Evolutionary conservation across 2,329 filamentous ascomycete species (phyloP), one percentile per base, ranked within the genome.

Genomic region (Penicillium vulpinum): DNA sequence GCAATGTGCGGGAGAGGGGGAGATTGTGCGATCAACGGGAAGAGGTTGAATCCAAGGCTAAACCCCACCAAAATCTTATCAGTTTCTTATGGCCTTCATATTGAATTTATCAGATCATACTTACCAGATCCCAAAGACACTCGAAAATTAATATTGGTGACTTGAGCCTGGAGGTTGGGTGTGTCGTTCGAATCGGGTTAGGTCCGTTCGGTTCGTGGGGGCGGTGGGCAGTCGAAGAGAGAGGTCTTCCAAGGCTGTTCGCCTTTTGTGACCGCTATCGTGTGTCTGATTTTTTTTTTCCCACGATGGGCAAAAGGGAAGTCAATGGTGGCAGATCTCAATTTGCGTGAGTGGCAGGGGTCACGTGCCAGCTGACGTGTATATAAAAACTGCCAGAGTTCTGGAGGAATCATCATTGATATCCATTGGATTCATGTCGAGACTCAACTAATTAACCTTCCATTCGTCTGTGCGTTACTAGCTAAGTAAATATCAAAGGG

Each of bases 1-100:
- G 59, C 64, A 73, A 59, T 64, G 62, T 70, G 68, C 67, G 68
- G 64, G 65, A 67, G 62, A 57, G 48, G 48, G 49, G 63, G 61
- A 66, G 66, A 63, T 70, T 73, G 71, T 73, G 71, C 70, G 70
- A 68, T 68, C 66, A 64, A 60, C 58, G 56, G 43, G 43, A 38
- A 16, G 46, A 24, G 38, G 39, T 49, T 55, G 55, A 43, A 61
- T 62, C 60, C 51, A 54, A 59, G 33, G 44, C 24, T 49, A 24
- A 24, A 52, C 65, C 61, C 67, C 66, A 64, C 68, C 59, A 66
- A 59, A 53, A 51, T 53, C 58, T 61, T 60, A 62, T 64, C 61
- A 62, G 61, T 48, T 58, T 58, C 39, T 33, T 33, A 33, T 52
- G 38, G 48, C 39, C 36, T 49, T 24, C 29, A 53, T 16, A 9